A percentile compares a stretch with the other conserved stretches of the same genome.
phyloP scores from a whole-genome alignment of 768 basidiomycete genomes.

The Auricularia auricula-judae region DNA sequence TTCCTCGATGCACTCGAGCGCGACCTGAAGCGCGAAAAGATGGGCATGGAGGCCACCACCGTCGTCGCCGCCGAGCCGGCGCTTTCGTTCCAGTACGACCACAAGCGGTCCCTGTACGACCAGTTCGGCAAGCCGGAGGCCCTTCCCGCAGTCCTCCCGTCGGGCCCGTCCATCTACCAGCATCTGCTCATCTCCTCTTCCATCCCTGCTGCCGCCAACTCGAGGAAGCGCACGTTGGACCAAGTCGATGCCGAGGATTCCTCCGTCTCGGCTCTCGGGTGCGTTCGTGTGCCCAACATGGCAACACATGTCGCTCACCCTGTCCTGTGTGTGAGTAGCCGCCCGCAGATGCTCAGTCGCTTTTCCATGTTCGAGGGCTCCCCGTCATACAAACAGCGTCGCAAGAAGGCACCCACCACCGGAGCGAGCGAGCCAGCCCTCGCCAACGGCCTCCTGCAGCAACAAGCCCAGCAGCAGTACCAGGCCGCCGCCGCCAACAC shows the following conservation, averaged over 20 bases:
- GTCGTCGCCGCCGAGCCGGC: constrained; percentile 70
- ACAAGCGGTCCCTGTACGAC: constrained; percentile 75
- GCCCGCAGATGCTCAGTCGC: constrained; percentile 43
- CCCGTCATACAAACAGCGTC: constrained; percentile 80
- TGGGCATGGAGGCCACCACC: constrained; percentile 80
- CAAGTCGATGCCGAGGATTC: constrained; percentile 16
- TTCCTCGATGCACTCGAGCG: constrained; percentile 95
- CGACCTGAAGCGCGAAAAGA: constrained; percentile 91
- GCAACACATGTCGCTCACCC: constrained; percentile 1
- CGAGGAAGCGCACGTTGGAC: constrained; percentile 11
- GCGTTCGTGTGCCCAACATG: background rate
- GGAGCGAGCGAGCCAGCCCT: background rate
- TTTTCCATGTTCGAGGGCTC: constrained; percentile 76
- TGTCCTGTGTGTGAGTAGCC: background rate
- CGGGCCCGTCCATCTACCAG: background rate
- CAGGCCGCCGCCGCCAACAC: constrained; percentile 4
- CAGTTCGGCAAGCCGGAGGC: constrained; percentile 51
- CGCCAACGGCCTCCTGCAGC: background rate
- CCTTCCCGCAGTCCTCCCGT: background rate
- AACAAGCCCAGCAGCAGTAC: constrained; percentile 5
- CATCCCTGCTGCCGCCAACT: background rate
- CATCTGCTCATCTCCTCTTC: background rate
- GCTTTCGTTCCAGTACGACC: constrained; percentile 78
- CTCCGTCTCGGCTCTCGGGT: constrained; percentile 5
- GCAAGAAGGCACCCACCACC: constrained; percentile 54